These are phyloP conservation scores for Populus davidiana DNA, from an alignment of 345 rosid species.

Conservation along the genomic window DNA sequence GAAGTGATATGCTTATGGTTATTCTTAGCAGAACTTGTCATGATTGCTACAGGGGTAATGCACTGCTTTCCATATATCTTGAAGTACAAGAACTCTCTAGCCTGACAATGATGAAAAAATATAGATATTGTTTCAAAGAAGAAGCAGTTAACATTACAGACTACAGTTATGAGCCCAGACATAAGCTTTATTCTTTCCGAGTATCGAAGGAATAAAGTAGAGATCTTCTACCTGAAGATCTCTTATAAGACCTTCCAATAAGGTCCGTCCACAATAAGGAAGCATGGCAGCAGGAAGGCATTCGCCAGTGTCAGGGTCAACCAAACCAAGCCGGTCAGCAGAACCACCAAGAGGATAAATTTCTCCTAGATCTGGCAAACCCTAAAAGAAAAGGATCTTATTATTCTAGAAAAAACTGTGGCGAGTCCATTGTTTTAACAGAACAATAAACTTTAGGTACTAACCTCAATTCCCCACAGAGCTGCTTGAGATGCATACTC, in stretches of 20 bases:
- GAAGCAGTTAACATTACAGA: background rate
- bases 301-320: constrained; percentile 79
- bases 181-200: constrained; percentile 4
- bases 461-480: constrained; percentile 90
- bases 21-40: constrained; percentile 95
- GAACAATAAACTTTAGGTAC: constrained; percentile 19
- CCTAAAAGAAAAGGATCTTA: constrained; percentile 60
- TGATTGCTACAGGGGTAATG: constrained; percentile 85
- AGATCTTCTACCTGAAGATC: constrained; percentile 75
- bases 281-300: constrained; percentile 98
- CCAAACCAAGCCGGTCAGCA: constrained; percentile 84
- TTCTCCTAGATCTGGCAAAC: constrained; percentile 90
- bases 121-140: background rate
- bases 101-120: constrained; percentile 40
- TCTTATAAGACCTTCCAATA: constrained; percentile 90
- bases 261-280: constrained; percentile 83
- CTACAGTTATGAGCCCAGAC: background rate
- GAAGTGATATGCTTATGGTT: constrained; percentile 73
- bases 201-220: constrained; percentile 12
- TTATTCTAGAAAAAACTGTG: constrained; percentile 33
- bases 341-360: constrained; percentile 92
- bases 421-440: background rate
- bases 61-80: constrained; percentile 80
- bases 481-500: constrained; percentile 89
- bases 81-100: constrained; percentile 87